Evolutionary conservation across 140 eudicot species (phyloP).

Genomic region (Senecio squalidus): DNA sequence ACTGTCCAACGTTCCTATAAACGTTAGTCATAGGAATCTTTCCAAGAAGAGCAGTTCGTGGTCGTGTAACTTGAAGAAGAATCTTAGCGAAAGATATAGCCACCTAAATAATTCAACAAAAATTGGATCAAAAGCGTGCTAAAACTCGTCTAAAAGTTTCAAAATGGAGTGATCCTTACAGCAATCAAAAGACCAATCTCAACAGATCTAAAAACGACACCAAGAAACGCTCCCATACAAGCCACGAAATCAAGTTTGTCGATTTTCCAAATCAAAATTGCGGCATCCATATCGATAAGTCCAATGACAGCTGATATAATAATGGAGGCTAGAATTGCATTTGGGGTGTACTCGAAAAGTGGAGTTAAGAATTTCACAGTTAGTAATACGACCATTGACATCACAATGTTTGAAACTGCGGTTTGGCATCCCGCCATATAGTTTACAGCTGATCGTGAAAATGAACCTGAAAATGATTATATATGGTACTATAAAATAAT

Average conservation of each 20-base stretch:
- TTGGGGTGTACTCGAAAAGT: background rate
- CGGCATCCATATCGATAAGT: background rate
- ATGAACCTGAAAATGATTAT: background rate
- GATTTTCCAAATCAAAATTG: background rate
- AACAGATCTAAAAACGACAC: background rate
- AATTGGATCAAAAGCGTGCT: background rate
- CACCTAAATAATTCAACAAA: conserved; percentile 27
- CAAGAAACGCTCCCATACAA: background rate
- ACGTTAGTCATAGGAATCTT: conserved; percentile 56
- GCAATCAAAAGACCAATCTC: background rate
- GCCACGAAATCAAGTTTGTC: background rate
- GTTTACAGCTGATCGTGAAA: background rate
- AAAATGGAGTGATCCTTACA: background rate
- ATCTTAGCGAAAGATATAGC: conserved; percentile 62
- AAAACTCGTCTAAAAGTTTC: too few species aligned
- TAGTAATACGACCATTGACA: background rate
- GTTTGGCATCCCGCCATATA: background rate
- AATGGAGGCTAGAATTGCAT: background rate
- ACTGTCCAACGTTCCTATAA: conserved; percentile 61
- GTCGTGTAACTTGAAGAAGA: conserved; percentile 69
- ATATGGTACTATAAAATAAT: too few species aligned
- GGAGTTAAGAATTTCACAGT: background rate
- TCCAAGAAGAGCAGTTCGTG: conserved; percentile 59
- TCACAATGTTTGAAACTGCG: background rate
- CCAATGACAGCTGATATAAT: background rate